Evolutionary conservation across 805 yeast species (phyloP), one percentile per base, ranked within the genome.

Genomic region (Kodamaea kaohsiungensis): DNA sequence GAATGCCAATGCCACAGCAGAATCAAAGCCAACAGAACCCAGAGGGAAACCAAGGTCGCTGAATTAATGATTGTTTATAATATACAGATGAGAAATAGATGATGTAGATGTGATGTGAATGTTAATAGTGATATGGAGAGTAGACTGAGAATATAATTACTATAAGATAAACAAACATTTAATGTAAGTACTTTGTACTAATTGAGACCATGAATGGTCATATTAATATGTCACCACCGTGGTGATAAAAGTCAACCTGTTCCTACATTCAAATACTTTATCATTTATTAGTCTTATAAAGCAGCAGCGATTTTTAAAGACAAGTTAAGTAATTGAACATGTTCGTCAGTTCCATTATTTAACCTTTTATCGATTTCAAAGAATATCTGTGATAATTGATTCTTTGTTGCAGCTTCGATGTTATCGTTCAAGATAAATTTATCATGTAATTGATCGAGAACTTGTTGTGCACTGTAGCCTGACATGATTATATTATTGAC

Each of bases 311-410:
- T 56, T 56, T 69, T 70, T 54, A 76, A 61, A 49, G 69, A 66
- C 59, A 91, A 75, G 61, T 89, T 88, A 59, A 93, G 77, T 18
- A 95, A 64, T 62, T 89, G 96, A 27, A 93, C 73, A 55, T 88
- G 90, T 67, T 93, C 99, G 63, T 91, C 96, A 3, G 96, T 83
- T 13, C 99, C 99, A 64, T 85, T 90, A 52, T 85, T 80, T 52
- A 93, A 75, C 51, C 85, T 80, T 49, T 83, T 80, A 67, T 93
- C 98, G 0, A 90, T 79, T 43, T 85, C 87, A 61, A 91, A 90
- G 22, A 95, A 69, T 5, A 84, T 70, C 64, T 77, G 70, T 0
- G 97, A 81, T 9, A 91, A 80, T 46, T 70, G 63, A 64, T 85
- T 88, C 66, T 93, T 95, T 56, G 84, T 83, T 0, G 63, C 59